phyloP scores from a whole-genome alignment of 2,329 filamentous ascomycete genomes.

The Alternaria tenuissima region DNA sequence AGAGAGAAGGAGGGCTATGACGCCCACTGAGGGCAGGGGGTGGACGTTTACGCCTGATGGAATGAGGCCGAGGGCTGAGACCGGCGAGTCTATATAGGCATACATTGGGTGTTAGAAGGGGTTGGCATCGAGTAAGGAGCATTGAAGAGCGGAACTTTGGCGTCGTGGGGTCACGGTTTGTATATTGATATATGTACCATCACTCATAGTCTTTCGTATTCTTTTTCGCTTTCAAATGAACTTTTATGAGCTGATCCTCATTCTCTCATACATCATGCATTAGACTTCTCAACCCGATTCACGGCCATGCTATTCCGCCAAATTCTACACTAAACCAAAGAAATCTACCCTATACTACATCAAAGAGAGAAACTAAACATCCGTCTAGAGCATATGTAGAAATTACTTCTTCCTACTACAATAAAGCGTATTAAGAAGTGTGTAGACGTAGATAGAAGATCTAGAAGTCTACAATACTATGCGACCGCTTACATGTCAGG shows the following conservation, averaged over 20 bases:
- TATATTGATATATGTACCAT: background rate
- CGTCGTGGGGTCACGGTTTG: background rate
- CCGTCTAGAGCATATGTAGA: too few species aligned
- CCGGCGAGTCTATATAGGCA: constrained; percentile 40
- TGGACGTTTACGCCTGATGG: constrained; percentile 42
- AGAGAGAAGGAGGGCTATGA: constrained; percentile 50
- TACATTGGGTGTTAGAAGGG: background rate
- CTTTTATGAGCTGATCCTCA: background rate
- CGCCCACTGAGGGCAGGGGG: constrained; percentile 46
- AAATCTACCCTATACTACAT: too few species aligned
- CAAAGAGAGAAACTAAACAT: too few species aligned
- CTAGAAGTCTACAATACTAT: too few species aligned
- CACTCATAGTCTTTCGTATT: accelerated
- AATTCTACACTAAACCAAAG: background rate
- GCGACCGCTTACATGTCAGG: too few species aligned
- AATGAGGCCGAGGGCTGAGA: constrained; percentile 47
- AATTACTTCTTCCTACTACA: too few species aligned
- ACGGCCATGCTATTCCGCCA: background rate
- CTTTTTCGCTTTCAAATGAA: accelerated
- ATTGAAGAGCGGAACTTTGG: background rate
- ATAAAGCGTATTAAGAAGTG: too few species aligned
- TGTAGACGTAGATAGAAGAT: too few species aligned
- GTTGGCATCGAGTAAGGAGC: background rate
- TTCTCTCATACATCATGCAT: background rate
- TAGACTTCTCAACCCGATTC: background rate